Evolutionary conservation across 31 red algal genomes (phyloP).

Genomic region (Asparagopsis taxiformis): DNA sequence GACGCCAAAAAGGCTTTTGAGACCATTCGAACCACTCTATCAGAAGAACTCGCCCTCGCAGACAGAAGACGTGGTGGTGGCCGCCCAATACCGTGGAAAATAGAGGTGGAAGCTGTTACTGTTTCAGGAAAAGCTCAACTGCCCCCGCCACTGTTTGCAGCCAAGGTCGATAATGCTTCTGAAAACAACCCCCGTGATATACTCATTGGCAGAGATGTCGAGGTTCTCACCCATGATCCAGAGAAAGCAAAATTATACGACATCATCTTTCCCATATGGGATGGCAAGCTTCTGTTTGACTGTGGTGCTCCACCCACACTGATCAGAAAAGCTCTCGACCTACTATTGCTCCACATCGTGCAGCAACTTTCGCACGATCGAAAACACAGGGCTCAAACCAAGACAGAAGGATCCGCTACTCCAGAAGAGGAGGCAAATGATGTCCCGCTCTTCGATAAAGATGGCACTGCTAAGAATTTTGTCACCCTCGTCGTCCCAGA

Average conservation of each 20-base stretch:
- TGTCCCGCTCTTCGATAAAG: conserved; percentile 8
- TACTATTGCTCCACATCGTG: conserved; percentile 40
- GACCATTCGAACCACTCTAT: conserved; percentile 13
- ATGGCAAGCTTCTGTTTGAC: conserved; percentile 65
- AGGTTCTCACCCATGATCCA: conserved; percentile 21
- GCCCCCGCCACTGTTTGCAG: not conserved
- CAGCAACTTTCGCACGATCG: conserved; percentile 31
- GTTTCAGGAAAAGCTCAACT: not conserved
- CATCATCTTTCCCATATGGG: conserved; percentile 54
- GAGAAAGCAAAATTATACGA: conserved; percentile 49
- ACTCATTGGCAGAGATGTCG: conserved; percentile 45
- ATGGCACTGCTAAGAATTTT: conserved; percentile 35
- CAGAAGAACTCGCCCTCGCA: conserved; percentile 34
- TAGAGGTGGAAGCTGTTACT: conserved; percentile 30
- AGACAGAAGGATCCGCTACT: not conserved
- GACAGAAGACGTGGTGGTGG: conserved; percentile 56
- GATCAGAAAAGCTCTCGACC: conserved; percentile 45
- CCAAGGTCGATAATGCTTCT: not conserved
- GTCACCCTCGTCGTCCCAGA: conserved; percentile 61
- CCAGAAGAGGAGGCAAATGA: not conserved
- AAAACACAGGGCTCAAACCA: conserved; percentile 10
- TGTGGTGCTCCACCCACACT: conserved; percentile 52
- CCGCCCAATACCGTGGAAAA: conserved; percentile 49
- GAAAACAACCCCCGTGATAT: not conserved
- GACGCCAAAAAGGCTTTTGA: conserved; percentile 22